phyloP scores from a whole-genome alignment of 1,139 yeast genomes.

The Geotrichum carabidarum region DNA sequence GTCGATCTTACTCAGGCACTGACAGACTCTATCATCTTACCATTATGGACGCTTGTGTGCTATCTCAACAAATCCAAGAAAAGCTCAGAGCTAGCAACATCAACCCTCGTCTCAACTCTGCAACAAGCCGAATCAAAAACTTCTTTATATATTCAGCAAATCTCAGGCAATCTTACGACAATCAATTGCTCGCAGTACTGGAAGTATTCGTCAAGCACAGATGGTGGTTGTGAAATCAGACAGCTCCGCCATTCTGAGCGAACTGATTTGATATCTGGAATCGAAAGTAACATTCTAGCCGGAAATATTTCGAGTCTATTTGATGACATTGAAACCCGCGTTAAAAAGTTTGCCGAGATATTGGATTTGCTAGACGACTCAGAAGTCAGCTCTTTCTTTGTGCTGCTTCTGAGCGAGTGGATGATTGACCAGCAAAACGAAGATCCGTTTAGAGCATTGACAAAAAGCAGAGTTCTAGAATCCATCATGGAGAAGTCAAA shows the following conservation, averaged over 20 bases:
- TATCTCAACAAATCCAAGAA: slow-evolving; percentile 42
- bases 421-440: slow-evolving; percentile 30
- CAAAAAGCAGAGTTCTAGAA: slow-evolving; percentile 63
- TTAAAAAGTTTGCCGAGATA: slow-evolving; percentile 46
- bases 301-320: slow-evolving; percentile 28
- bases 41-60: slow-evolving; percentile 60
- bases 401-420: slow-evolving; percentile 53
- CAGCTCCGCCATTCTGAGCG: not conserved
- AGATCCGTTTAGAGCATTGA: slow-evolving; percentile 53
- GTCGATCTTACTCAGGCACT: slow-evolving; percentile 27
- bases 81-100: slow-evolving; percentile 21
- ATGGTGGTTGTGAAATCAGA: slow-evolving; percentile 13
- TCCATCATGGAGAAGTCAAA: slow-evolving; percentile 56
- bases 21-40: slow-evolving; percentile 37
- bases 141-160: slow-evolving; percentile 3
- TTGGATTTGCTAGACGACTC: slow-evolving; percentile 49
- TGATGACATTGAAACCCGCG: slow-evolving; percentile 49
- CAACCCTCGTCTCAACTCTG: slow-evolving; percentile 10
- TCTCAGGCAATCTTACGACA: slow-evolving; percentile 9
- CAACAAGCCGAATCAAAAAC: slow-evolving; percentile 6
- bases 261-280: slow-evolving; percentile 10
- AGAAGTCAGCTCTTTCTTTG: slow-evolving; percentile 48
- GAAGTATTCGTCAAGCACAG: slow-evolving; percentile 11
- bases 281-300: not conserved
- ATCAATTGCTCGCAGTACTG: slow-evolving; percentile 10